Conservation (phyloP, 2,329 filamentous ascomycete genomes). For the Colletotrichum tabaci region DNA sequence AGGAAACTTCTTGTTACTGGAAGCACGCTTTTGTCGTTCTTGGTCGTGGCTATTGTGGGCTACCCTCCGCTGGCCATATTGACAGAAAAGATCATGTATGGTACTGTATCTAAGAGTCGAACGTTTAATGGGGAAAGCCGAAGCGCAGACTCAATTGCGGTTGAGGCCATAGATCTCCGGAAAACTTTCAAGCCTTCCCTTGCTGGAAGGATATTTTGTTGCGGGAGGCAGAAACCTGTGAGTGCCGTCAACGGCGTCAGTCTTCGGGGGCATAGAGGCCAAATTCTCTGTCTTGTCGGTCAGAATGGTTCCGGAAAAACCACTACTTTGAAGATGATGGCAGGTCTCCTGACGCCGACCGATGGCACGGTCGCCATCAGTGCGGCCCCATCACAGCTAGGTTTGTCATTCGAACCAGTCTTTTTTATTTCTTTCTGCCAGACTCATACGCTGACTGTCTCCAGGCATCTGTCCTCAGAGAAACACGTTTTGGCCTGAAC, state of each 20-base stretch:
- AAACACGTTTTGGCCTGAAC: conserved; percentile 77
- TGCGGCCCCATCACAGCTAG: conserved; percentile 59
- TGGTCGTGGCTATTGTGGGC: background rate
- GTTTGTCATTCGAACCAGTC: background rate
- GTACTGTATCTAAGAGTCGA: background rate
- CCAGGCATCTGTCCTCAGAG: conserved; percentile 74
- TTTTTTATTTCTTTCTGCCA: background rate
- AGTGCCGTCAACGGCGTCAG: conserved; percentile 73
- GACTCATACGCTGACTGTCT: background rate
- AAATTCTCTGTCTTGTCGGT: conserved; percentile 77
- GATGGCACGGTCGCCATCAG: conserved; percentile 73
- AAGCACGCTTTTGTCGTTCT: background rate
- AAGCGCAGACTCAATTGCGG: conserved; percentile 14
- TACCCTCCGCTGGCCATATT: conserved; percentile 1
- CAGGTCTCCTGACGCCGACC: conserved; percentile 74
- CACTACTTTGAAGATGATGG: conserved; percentile 78
- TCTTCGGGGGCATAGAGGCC: conserved; percentile 70
- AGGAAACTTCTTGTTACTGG: background rate
- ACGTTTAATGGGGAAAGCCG: background rate
- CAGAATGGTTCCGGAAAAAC: conserved; percentile 81
- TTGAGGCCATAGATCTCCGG: conserved; percentile 47
- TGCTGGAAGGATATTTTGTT: background rate
- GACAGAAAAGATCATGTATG: background rate
- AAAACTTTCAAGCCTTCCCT: conserved; percentile 51
- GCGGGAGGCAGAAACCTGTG: conserved; percentile 44